Percentiles rank a stretch among this genome's conserved stretches.
phyloP scores from a whole-genome alignment of 2,329 filamentous ascomycete species.

The Penicillium sp. region DNA sequence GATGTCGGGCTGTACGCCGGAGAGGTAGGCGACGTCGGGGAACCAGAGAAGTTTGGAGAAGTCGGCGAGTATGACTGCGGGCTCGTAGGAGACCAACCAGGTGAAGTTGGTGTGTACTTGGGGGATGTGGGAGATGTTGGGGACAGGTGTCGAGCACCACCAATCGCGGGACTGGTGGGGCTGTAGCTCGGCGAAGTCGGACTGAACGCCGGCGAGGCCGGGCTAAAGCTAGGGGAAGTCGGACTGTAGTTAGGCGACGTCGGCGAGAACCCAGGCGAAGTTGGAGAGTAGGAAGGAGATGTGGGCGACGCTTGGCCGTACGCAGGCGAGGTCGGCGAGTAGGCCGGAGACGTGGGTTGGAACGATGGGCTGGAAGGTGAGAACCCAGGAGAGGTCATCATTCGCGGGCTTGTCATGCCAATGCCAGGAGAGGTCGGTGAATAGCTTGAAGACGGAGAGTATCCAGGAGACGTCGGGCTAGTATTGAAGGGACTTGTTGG shows the following conservation, averaged over 20 bases:
- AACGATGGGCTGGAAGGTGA: constrained; percentile 57
- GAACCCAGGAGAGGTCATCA: constrained; percentile 56
- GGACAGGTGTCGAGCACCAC: constrained; percentile 44
- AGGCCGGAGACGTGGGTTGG: constrained; percentile 60
- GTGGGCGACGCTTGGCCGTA: constrained; percentile 67
- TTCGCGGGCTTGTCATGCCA: constrained; percentile 56
- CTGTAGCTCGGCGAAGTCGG: constrained; percentile 61
- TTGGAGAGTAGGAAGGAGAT: constrained; percentile 54
- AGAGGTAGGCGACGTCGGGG: constrained; percentile 45
- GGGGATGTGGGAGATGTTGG: constrained; percentile 52
- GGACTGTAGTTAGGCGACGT: constrained; percentile 63
- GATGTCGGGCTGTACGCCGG: constrained; percentile 48
- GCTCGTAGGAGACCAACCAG: constrained; percentile 50
- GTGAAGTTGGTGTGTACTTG: constrained; percentile 58
- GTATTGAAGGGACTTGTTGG: constrained; percentile 75
- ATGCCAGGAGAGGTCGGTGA: constrained; percentile 74
- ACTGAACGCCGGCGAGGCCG: constrained; percentile 52
- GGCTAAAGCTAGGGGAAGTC: constrained; percentile 58
- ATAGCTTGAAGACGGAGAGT: constrained; percentile 62
- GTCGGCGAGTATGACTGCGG: constrained; percentile 53
- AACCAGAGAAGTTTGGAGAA: constrained; percentile 50
- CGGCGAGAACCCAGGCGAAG: constrained; percentile 57
- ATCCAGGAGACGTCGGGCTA: constrained; percentile 68
- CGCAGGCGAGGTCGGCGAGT: constrained; percentile 75
- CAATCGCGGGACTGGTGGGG: constrained; percentile 53